Evolutionary conservation across 2,329 filamentous ascomycete genomes (phyloP), one percentile per base, ranked within the genome.

Genomic region (Fragosphaeria purpurea): DNA sequence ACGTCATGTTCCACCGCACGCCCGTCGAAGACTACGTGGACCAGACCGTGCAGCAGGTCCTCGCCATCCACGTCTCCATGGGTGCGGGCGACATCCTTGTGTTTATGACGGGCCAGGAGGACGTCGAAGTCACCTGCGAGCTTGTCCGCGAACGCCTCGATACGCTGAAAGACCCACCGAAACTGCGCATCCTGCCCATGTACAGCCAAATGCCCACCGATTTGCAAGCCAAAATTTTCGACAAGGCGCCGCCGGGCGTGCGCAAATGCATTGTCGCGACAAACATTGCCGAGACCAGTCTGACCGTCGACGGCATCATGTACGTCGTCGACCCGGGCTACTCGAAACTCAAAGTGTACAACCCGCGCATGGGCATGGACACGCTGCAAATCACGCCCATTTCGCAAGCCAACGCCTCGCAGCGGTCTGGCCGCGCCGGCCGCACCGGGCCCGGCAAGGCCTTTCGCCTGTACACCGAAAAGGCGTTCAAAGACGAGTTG

Each of bases 121-220:
- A 98, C 62, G 98, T 98, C 55, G 93, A 98, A 66, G 86, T 86
- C 41, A 98, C 94, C 0, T 98, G 93, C 63, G 93, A 98, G 62
- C 73, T 97, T 22, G 78, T 97, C 4, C 87, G 88, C 50, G 91
- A 96, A 63, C 78, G 93, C 42, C 73, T 98, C 12, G 85, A 88
- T 56, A 79, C 91, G 34, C 77, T 98, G 35, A 97, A 96, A 56
- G 90, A 98, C 60, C 91, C 93, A 1, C 90, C 93, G 1, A 91
- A 95, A 63, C 79, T 98, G 52, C 91, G 87, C 63, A 95, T 98
- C 50, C 70, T 98, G 33, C 94, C 94, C 0, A 97, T 98, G 50
- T 98, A 98, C 79, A 96, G 89, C 75, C 93, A 98, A 67, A 96
- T 98, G 93, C 94, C 93, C 3, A 93, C 93, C 37, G 94, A 98